phyloP scores from a whole-genome alignment of 2,329 filamentous ascomycete species.

The Fusarium newnesense region DNA sequence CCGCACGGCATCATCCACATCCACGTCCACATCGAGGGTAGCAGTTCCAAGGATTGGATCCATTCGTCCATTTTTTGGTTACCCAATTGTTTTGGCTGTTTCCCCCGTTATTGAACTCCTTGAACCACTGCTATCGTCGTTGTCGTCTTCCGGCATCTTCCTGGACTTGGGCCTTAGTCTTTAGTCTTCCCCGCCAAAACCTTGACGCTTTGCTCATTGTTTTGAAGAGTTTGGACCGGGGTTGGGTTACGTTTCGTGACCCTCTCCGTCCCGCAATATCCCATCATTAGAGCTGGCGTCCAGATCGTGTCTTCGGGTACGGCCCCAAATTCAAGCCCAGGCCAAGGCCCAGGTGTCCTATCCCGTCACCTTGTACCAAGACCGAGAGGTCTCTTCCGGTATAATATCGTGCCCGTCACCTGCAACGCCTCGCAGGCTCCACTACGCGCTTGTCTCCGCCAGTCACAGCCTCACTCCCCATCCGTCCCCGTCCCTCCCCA shows the following conservation, averaged over 20 bases:
- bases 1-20: constrained; percentile 22
- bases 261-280: constrained; percentile 39
- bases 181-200: constrained; percentile 32
- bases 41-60: constrained; percentile 10
- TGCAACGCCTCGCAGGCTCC: constrained; percentile 43
- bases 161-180: constrained; percentile 4
- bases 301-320: constrained; percentile 26
- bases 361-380: constrained; percentile 42
- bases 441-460: constrained; percentile 45
- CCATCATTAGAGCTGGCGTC: constrained; percentile 34
- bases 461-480: constrained; percentile 33
- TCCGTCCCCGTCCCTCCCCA: constrained; percentile 38
- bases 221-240: constrained; percentile 32
- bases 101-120: constrained; percentile 2
- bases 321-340: not conserved
- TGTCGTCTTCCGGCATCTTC: constrained; percentile 34
- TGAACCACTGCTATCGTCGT: not conserved
- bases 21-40: constrained; percentile 6
- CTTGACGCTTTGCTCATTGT: constrained; percentile 29
- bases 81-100: constrained; percentile 23
- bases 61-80: not conserved
- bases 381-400: constrained; percentile 48
- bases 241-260: constrained; percentile 39
- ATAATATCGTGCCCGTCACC: constrained; percentile 50
- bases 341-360: constrained; percentile 26